Evolutionary conservation across 805 yeast genomes (phyloP).

Genomic region (Blastobotrys mokoenaii): DNA sequence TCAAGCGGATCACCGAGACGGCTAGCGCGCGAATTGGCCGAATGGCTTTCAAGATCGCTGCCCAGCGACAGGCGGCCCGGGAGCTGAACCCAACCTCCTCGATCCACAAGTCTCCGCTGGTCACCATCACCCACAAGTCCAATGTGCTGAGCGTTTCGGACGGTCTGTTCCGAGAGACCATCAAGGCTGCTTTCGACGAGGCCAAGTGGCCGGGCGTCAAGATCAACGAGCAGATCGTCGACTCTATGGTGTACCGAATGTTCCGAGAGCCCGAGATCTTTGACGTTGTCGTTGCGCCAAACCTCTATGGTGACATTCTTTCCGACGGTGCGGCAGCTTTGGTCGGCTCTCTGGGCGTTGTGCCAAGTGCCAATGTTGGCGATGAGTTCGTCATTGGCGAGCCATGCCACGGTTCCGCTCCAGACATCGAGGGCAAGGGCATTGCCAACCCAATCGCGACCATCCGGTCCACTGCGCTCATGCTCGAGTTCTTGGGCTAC

Average conservation of each 20-base stretch:
- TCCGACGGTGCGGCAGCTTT: constrained; percentile 91
- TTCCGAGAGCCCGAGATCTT: constrained; percentile 97
- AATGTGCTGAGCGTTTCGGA: constrained; percentile 88
- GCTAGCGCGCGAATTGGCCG: constrained; percentile 83
- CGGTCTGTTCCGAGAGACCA: constrained; percentile 91
- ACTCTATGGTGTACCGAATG: constrained; percentile 98
- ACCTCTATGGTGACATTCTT: constrained; percentile 96
- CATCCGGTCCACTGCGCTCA: constrained; percentile 91
- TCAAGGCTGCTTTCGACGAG: constrained; percentile 48
- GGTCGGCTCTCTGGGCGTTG: constrained; percentile 95
- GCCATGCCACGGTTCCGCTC: constrained; percentile 99
- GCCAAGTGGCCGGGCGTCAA: constrained; percentile 49
- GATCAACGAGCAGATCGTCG: constrained; percentile 93
- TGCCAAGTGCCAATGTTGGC: constrained; percentile 97
- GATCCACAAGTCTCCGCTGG: constrained; percentile 50
- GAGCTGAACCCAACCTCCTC: constrained; percentile 33
- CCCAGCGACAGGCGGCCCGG: constrained; percentile 78
- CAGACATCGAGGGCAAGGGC: constrained; percentile 94
- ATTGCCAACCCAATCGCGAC: constrained; percentile 93
- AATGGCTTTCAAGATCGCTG: constrained; percentile 87
- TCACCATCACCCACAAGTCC: constrained; percentile 94
- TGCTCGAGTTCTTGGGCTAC: constrained; percentile 95
- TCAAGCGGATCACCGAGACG: constrained; percentile 85
- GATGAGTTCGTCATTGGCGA: constrained; percentile 95
- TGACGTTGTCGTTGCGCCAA: constrained; percentile 98